Evolutionary conservation across 441 rosid genomes (phyloP), one percentile per base, ranked within the genome.

Genomic region (Syzygium syzygioides): DNA sequence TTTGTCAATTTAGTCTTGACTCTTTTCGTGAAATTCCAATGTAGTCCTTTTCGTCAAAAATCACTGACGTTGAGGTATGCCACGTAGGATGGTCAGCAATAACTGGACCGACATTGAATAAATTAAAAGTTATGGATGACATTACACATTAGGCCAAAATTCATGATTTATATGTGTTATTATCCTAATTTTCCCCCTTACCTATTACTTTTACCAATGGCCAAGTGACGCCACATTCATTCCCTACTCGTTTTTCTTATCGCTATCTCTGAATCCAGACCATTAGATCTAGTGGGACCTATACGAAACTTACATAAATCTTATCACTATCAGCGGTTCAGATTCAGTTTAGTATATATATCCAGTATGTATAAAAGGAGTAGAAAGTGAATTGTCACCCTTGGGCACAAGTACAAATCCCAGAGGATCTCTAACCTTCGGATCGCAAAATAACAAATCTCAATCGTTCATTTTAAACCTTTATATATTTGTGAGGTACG

Each of bases 11-110:
- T 32, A 66, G 0, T 66, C 1, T 4, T 8, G 20, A 66, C 17
- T 3, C 0, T 8, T 66, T 32, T 3, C 6, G 4, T 6, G 14
- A 57, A 57, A 57, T 57, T 25, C 2, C n/a, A 25, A 10, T 57
- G 11, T 57, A 57, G 2, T 23, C n/a, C n/a, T 25, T 12, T n/a
- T 3, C 2, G 0, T 0, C 13, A 0, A 6, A 60, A 60, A 41
- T 68, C 79, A 34, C 9, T 19, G 8, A 10, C 25, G 34, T 18
- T 1, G 13, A 2, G 5, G 4, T 68, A 23, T 66, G 5, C 25
- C 25, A 32, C 37, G 9, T 32, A 32, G 10, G 13, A 66, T 5
- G 20, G 37, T 3, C 1, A 1, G 2, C 0, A 1, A 66, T 11
- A 0, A 68, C 48, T 68, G 3, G 1, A 68, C 0, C 1, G 0